A percentile compares a stretch with the other conserved stretches of the same genome.
Evolutionary conservation across 331 rosid species (phyloP).

Genomic region (Quercus phellos): DNA sequence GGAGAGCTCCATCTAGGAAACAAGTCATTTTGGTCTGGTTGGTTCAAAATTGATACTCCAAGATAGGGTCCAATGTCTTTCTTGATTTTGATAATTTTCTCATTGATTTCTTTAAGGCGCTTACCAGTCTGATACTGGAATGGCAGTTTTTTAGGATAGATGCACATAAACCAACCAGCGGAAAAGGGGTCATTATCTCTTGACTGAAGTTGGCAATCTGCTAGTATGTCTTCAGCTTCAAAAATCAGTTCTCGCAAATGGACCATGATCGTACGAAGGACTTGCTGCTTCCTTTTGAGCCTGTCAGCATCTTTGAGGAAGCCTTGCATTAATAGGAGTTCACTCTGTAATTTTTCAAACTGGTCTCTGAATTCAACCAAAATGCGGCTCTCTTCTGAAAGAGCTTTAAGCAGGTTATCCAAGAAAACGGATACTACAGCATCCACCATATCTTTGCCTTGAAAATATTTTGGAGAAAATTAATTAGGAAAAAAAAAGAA

Average conservation of each 20-base stretch:
- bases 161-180: constrained; percentile 19
- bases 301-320: constrained; percentile 29
- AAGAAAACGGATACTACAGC: constrained; percentile 28
- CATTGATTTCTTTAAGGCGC: constrained; percentile 21
- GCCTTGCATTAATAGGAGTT: constrained; percentile 29
- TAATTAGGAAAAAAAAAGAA: neutral
- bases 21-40: constrained; percentile 4
- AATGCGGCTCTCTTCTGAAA: constrained; percentile 27
- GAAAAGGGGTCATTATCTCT: constrained; percentile 10
- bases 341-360: constrained; percentile 23
- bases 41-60: constrained; percentile 16
- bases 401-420: constrained; percentile 24
- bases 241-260: constrained; percentile 23
- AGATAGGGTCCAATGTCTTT: constrained; percentile 14
- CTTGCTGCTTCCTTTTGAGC: constrained; percentile 23
- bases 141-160: constrained; percentile 13
- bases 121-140: constrained; percentile 21
- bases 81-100: constrained; percentile 13
- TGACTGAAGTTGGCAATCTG: constrained; percentile 26
- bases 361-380: constrained; percentile 23
- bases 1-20: constrained; percentile 35
- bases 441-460: constrained; percentile 30
- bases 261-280: neutral
- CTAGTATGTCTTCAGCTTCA: constrained; percentile 34
- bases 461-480: neutral